Percentiles rank a stretch among this genome's conserved stretches.
Conservation (phyloP, 768 basidiomycete genomes). For the Termitomyces bulborhizus region DNA sequence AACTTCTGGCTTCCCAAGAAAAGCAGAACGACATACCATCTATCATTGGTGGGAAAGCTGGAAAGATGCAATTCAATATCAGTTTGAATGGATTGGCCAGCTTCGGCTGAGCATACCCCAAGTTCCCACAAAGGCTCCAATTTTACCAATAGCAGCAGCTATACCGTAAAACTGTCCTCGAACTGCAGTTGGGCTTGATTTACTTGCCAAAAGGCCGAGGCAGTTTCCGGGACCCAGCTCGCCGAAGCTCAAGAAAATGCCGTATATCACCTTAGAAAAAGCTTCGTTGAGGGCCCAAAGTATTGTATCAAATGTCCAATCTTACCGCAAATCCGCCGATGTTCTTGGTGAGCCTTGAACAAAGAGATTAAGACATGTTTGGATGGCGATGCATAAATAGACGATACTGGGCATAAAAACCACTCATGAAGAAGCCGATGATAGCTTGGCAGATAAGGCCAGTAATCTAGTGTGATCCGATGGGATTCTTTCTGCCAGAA, state of each 20-base stretch:
- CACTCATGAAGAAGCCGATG: slow-evolving; percentile 88
- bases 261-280: slow-evolving; percentile 63
- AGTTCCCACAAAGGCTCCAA: slow-evolving; percentile 80
- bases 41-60: slow-evolving; percentile 66
- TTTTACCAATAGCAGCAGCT: slow-evolving; percentile 81
- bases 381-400: background rate
- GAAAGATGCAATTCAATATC: background rate
- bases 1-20: slow-evolving; percentile 1
- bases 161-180: slow-evolving; percentile 84
- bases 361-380: background rate
- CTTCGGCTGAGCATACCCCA: slow-evolving; percentile 46
- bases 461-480: slow-evolving; percentile 37
- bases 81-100: background rate
- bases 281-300: background rate
- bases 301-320: background rate
- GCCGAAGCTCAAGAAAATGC: slow-evolving; percentile 85
- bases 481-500: background rate
- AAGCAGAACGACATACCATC: slow-evolving; percentile 30
- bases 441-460: slow-evolving; percentile 65
- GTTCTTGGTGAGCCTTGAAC: slow-evolving; percentile 46
- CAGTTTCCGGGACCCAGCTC: slow-evolving; percentile 89
- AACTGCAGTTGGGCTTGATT: slow-evolving; percentile 79
- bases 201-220: slow-evolving; percentile 79
- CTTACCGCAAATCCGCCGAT: slow-evolving; percentile 72
- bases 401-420: slow-evolving; percentile 52